Evolutionary conservation across 2,329 filamentous ascomycete genomes (phyloP), one percentile per base, ranked within the genome.

Genomic region (Emericellopsis atlantica): DNA sequence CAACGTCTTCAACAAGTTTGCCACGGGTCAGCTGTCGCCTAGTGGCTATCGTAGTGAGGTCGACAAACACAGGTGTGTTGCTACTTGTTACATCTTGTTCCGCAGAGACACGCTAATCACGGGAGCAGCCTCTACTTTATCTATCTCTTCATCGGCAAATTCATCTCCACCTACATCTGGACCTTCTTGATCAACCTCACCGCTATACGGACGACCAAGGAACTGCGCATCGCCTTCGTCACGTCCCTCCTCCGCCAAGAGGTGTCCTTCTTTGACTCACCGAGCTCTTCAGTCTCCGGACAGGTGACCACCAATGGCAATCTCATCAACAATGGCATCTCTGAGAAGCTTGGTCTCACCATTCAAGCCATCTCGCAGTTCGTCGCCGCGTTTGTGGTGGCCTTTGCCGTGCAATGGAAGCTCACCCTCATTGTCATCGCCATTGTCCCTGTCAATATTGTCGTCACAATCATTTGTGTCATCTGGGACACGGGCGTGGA

Each of bases 1-100:
- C 36, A 70, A 70, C 7, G 59, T 66, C 8, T 79, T 80, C 48
- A 74, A 68, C 40, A 56, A 60, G n/a, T 81, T 78, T 51, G 72
- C 71, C 42, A 57, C 58, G 0, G 66, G 66, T 12, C 38, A 54
- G 21, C 49, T 65, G 8, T 60, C 62, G 2, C 60, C 68, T 16
- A 59, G 58, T 2, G 52, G 64, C 7, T 80, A 79, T 50, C 64
- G 68, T 39, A 49, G 57, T 2, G 53, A 66, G n/a, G 64, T 79
- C 34, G 66, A 66, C 44, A 55, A 61, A 40, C 66, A 60, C 43
- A 58, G 60, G 61, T 62, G 56, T 37, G 62, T 58, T 35, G 18
- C 18, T 5, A 3, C 18, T 21, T 21, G 18, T 21, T 5, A 21
- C 18, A 21, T 21, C 18, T 21, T 21, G 5, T 21, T 21, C 18